Evolutionary conservation across 2,329 filamentous ascomycete genomes (phyloP), one percentile per base, ranked within the genome.

Genomic region (Calonectria pseudoturangicola): DNA sequence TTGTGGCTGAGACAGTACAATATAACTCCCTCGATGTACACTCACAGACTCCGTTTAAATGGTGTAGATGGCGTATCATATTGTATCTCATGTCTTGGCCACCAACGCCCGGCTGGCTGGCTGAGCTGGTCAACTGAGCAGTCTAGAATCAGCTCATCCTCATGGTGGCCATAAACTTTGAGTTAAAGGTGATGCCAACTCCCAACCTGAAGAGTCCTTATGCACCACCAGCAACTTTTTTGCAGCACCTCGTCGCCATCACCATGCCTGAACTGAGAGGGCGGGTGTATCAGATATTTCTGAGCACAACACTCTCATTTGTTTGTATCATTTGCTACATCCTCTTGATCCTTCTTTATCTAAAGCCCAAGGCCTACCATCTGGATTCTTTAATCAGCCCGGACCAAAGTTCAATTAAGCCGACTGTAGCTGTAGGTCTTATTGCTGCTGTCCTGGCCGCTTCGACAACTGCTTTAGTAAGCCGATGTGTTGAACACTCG

Each of bases 401-500:
- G 7, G 58, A 72, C 13, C 12, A 30, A 10, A 30, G 10, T n/a
- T 51, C 36, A 8, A 60, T 75, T 33, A 68, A 41, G 30, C 72
- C 72, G 3, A 58, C 74, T 8, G 69, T 72, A 1, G 74, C 70
- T 4, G 70, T 75, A 25, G 56, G 65, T 4, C 72, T 75, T 56
- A n/a, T 75, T 21, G 45, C 70, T 7, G 66, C 72, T n/a, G 41
- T 65, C n/a, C 45, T 75, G 12, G 50, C 50, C 2, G 69, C 51
- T 25, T 43, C 74, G 18, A 74, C 70, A 7, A 65, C 68, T 2
- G 66, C 66, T 6, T 54, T 75, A 15, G 64, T 71, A 2, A 73
- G 67, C 12, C 69, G 74, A 21, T 71, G 72, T 45, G 74, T 74
- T 7, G 74, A 75, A 30, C 69, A 74, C 3, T 74, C 72, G 4